A percentile compares a stretch with the other conserved stretches of the same genome.
Conservation (phyloP, 2,329 filamentous ascomycete species). For the Fusarium gaditjirri region DNA sequence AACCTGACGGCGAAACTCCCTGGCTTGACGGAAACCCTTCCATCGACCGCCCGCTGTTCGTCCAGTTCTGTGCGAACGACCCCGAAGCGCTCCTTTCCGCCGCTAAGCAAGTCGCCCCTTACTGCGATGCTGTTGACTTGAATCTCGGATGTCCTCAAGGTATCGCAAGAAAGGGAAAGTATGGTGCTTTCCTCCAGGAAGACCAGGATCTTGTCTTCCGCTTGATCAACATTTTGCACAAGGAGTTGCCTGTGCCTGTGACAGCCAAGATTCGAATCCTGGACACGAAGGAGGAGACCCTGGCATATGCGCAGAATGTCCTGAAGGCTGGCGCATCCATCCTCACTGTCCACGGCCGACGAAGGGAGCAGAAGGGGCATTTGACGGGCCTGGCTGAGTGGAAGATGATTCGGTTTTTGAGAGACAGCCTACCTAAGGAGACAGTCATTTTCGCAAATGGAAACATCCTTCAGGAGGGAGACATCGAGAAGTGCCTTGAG, state of each 20-base stretch:
- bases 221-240: constrained; percentile 86
- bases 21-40: constrained; percentile 89
- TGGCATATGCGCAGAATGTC: constrained; percentile 90
- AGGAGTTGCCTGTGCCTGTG: constrained; percentile 81
- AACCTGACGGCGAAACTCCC: constrained; percentile 48
- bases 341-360: constrained; percentile 89
- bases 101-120: constrained; percentile 80
- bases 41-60: constrained; percentile 89
- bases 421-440: constrained; percentile 84
- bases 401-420: constrained; percentile 82
- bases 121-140: constrained; percentile 94
- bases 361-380: constrained; percentile 94
- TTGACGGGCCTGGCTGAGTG: constrained; percentile 94
- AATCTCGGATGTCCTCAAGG: constrained; percentile 97
- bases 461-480: constrained; percentile 84
- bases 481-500: constrained; percentile 80
- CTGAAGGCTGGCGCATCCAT: constrained; percentile 90
- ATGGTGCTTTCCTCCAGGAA: constrained; percentile 95
- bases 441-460: constrained; percentile 98
- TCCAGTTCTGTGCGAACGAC: constrained; percentile 96
- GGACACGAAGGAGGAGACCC: constrained; percentile 85
- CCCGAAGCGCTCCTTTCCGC: constrained; percentile 82
- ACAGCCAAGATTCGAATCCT: constrained; percentile 95
- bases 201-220: constrained; percentile 84
- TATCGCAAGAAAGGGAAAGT: constrained; percentile 89